Base-by-base conservation (phyloP, 495 filamentous ascomycete species). In the Extremus antarcticus region DNA sequence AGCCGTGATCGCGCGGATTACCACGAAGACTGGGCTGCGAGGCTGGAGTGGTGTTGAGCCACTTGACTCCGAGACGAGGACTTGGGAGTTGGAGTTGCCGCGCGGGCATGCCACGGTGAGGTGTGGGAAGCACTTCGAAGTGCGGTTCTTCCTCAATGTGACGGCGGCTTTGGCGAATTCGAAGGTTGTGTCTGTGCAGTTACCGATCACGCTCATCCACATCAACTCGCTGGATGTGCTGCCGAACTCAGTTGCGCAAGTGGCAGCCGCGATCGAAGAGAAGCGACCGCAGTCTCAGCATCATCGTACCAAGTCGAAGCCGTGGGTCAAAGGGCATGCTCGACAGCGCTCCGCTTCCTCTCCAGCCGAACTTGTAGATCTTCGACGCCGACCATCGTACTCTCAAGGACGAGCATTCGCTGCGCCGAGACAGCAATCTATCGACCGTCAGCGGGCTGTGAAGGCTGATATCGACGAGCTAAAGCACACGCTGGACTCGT, bases 191-290 rank as follows among this genome's bases (percentile, higher is more conserved):
- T 68, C 68, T 25, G 71, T 80, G 13, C 78, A 80, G 58, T 63
- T 81, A 19, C 76, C 77, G 15, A 71, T 80, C 47, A 76, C 73
- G 1, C 71, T 80, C 43, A 73, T 80, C 40, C 76, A 79, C 63
- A 80, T 78, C 67, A 80, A 79, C 62, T 78, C 78, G 23, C 73
- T 80, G 50, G 78, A 81, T 47, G 76, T 81, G n/a, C 72, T 78
- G 23, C 76, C 78, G 3, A 81, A 81, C 53, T 73, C 75, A n/a
- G 67, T 81, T 9, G 68, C 72, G 2, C 77, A 78, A 65, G 78
- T 81, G 9, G 72, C 78, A 20, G 71, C 72, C 4, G 72, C 78
- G n/a, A 76, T 81, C 50, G 74, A 77, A 53, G 73, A 74, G 50
- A 75, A 72, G 50, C 65, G 73, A 17, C 65, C 56, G 13, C 60